Conservation (phyloP, 805 yeast genomes). For the Barnettozyma sucrosica region DNA sequence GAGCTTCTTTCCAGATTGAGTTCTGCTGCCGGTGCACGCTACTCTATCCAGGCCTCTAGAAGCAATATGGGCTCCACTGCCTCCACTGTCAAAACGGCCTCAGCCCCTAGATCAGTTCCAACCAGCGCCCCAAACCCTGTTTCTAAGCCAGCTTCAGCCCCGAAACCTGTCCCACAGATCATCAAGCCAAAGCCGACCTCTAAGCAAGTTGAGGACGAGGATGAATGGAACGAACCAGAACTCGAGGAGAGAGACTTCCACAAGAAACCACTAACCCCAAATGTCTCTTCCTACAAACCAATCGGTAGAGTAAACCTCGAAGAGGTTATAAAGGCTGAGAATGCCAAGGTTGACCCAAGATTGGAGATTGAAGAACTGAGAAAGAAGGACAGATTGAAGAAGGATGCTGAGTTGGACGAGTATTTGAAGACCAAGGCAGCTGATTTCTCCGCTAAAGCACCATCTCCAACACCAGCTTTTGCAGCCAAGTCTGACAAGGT, state of each 20-base stretch:
- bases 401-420: constrained; percentile 31
- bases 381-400: constrained; percentile 29
- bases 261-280: constrained; percentile 38
- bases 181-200: constrained; percentile 17
- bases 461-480: constrained; percentile 20
- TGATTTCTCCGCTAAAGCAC: constrained; percentile 18
- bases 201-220: constrained; percentile 28
- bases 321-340: constrained; percentile 38
- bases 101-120: constrained; percentile 19
- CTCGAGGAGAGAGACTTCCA: constrained; percentile 43
- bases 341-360: constrained; percentile 38
- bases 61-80: constrained; percentile 28
- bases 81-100: constrained; percentile 9
- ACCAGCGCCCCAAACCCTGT: constrained; percentile 24
- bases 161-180: constrained; percentile 19
- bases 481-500: constrained; percentile 31
- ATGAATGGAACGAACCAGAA: constrained; percentile 42
- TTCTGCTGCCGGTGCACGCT: constrained; percentile 94
- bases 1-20: constrained; percentile 72
- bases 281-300: constrained; percentile 50
- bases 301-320: constrained; percentile 53
- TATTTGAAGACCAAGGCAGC: constrained; percentile 33
- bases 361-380: constrained; percentile 32
- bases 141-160: constrained; percentile 20
- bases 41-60: constrained; percentile 52